Evolutionary conservation across 306 rosid genomes (phyloP), one percentile per base, ranked within the genome.

Genomic region (Geum urbanum): DNA sequence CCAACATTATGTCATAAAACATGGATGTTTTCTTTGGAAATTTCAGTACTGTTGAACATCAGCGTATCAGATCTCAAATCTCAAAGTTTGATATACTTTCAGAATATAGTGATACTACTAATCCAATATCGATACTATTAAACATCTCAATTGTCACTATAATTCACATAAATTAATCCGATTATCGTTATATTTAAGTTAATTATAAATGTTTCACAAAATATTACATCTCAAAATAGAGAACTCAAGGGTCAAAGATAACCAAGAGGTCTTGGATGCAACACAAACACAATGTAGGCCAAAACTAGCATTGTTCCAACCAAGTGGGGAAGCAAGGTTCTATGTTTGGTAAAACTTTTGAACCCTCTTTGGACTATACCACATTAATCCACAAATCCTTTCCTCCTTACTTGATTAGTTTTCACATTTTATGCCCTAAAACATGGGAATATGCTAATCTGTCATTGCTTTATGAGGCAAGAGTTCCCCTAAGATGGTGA

Each of bases 401-500:
- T 57, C 10, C 37, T 15, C 19, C 6, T 40, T 20, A n/a, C 49
- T 46, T 45, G 32, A 7, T 13, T 35, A 10, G 35, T 44, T 70
- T 8, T 32, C 37, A 27, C 3, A 32, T 3, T 43, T 5, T 75
- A 18, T 32, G 67, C 76, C 59, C 74, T 16, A 69, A 77, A 84
- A 72, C 51, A 61, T 58, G 72, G 22, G 84, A 89, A 81, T 73
- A 69, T 80, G 63, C 70, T 78, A 37, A 76, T 70, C 74, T 87
- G 98, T 81, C 95, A 2, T 67, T 76, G 65, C 89, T 88, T 90
- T 90, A 61, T 4, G 90, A 66, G 83, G 86, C 96, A 92, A 83
- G 80, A 81, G 81, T 73, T 67, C 54, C 9, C 71, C 14, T n/a
- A 35, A 56, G 82, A 90, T 82, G 71, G 74, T 82, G 96, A 88